A percentile compares a stretch with the other conserved stretches of the same genome.
These are phyloP conservation scores for Hymenoscyphus fructigenus DNA, from an alignment of 2,329 filamentous ascomycete species.

Conservation along the genomic window DNA sequence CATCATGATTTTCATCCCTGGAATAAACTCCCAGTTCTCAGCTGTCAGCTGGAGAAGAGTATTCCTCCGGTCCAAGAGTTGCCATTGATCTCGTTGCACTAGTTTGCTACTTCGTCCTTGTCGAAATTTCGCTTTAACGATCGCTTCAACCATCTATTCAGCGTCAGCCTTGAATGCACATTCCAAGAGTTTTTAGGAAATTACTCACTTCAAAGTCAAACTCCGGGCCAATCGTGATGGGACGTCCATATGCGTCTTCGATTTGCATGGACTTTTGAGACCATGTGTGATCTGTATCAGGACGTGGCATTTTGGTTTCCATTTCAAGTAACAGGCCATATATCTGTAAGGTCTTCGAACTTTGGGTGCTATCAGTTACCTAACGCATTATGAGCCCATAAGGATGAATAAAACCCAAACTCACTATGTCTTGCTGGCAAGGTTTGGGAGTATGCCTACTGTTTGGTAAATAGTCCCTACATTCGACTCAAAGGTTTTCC, in stretches of 20 bases:
- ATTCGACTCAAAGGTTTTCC: not conserved
- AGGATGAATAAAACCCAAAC: no score
- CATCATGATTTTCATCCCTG: slow-evolving; percentile 14
- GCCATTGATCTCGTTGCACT: slow-evolving; percentile 12
- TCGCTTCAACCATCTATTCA: slow-evolving; percentile 12
- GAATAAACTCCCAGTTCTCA: slow-evolving; percentile 14
- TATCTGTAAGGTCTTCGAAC: not conserved
- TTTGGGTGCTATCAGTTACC: not conserved
- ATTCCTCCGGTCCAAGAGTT: slow-evolving; percentile 9
- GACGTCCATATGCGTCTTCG: slow-evolving; percentile 13
- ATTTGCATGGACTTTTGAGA: slow-evolving; percentile 12
- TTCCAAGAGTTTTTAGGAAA: no score
- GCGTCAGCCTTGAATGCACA: no score
- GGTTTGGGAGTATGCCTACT: not conserved
- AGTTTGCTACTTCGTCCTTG: slow-evolving; percentile 9
- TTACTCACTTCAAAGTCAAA: not conserved
- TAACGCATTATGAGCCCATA: not conserved
- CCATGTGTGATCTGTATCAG: slow-evolving; percentile 11
- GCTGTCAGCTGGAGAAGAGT: not conserved
- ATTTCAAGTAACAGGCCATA: not conserved
- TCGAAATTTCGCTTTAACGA: slow-evolving; percentile 8
- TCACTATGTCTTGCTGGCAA: not conserved
- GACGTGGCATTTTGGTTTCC: not conserved
- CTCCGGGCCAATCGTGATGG: slow-evolving; percentile 3
- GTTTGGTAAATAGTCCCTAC: not conserved